Conservation (phyloP, 495 filamentous ascomycete genomes). For the Aspergillus leporis region DNA sequence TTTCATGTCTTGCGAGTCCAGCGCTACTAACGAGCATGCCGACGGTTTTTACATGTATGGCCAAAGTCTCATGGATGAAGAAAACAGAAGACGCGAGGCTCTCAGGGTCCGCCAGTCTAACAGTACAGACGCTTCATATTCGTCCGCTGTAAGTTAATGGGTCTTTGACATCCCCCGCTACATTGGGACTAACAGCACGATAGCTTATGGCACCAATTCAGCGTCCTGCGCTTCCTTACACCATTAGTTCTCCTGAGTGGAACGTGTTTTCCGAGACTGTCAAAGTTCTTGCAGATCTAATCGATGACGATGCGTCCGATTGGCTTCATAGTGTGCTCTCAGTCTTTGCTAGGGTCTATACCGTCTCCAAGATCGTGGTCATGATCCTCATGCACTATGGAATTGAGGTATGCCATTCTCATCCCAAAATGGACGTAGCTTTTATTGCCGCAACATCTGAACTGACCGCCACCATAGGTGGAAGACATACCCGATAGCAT, state of each 20-base stretch:
- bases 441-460: neutral
- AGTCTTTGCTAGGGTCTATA: slow-evolving; percentile 36
- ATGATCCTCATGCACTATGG: slow-evolving; percentile 36
- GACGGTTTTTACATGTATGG: slow-evolving; percentile 32
- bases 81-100: slow-evolving; percentile 12
- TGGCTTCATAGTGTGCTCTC: slow-evolving; percentile 26
- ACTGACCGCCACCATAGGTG: slow-evolving; percentile 22
- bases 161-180: neutral
- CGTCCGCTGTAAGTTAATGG: slow-evolving; percentile 25
- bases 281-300: slow-evolving; percentile 22
- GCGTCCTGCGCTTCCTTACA: slow-evolving; percentile 31
- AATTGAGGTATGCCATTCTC: slow-evolving; percentile 28
- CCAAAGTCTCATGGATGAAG: slow-evolving; percentile 21
- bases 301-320: slow-evolving; percentile 16
- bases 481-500: slow-evolving; percentile 30
- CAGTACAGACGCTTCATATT: slow-evolving; percentile 22
- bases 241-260: slow-evolving; percentile 38
- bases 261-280: slow-evolving; percentile 22
- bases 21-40: slow-evolving; percentile 12
- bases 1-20: slow-evolving; percentile 5
- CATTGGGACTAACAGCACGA: slow-evolving; percentile 1
- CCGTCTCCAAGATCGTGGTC: slow-evolving; percentile 37
- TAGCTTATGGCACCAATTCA: slow-evolving; percentile 25
- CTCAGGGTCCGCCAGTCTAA: slow-evolving; percentile 13
- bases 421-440: neutral